Base-by-base conservation (phyloP, 2,329 filamentous ascomycete genomes). In the Mycosphaerella sp. region DNA sequence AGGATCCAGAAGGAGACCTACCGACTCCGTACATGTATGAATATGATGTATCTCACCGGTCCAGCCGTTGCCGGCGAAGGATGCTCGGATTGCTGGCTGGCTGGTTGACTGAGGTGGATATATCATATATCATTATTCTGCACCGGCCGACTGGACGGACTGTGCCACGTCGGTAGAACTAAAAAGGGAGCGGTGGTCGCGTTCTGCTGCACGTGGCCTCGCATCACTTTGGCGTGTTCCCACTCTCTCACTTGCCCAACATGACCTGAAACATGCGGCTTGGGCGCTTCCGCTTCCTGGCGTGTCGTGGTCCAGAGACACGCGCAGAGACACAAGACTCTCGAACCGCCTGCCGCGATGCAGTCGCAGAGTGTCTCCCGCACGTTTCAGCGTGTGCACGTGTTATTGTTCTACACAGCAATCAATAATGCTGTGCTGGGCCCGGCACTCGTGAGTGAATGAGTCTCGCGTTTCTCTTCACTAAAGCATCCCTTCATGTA, bases 311-410 rank as follows among this genome's bases (percentile, higher is more conserved):
- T 34, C 30, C 10, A 30, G 28, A n/a, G n/a, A n/a, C n/a, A n/a
- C n/a, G n/a, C n/a, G n/a, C n/a, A n/a, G 4, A 34, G 4, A 34
- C 30, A 34, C 7, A 6, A 34, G 4, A 12, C 30, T 34, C 30
- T 25, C 21, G 21, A 25, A 25, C 21, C 7, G 21, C 21, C 6
- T 25, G 21, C 21, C 21, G 4, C 21, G 21, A 25, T 25, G 21
- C 21, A n/a, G 21, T 25, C 6, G 21, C 21, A 5, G 21, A 25
- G 5, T 25, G 21, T 25, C 21, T 18, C 36, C 9, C 16, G 32
- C 36, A 32, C 28, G 45, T 48, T 48, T 48, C 45, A 41, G 36
- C 28, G 13, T 27, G 30, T 36, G 43, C 30, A 37, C 42, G 28
- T n/a, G n/a, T n/a, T n/a, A n/a, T n/a, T 14, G 36, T 45, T 21